phyloP scores from a whole-genome alignment of 139 green algal genomes.

The Coccomyxa sp. region DNA sequence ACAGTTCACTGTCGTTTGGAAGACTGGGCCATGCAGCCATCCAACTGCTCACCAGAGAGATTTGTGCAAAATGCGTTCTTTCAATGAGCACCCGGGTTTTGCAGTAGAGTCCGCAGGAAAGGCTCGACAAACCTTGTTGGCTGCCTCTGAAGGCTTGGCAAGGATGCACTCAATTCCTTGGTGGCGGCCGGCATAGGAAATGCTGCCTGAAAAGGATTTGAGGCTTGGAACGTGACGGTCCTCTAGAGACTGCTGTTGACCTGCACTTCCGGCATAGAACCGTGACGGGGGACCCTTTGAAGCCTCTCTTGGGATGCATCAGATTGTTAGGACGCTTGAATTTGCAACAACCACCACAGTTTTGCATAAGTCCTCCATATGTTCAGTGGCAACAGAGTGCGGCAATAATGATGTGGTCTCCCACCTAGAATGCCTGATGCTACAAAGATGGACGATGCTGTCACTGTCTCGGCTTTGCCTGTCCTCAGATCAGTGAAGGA shows the following conservation, averaged over 20 bases:
- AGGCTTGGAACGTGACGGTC: neutral
- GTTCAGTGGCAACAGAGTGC: neutral
- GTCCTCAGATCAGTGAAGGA: neutral
- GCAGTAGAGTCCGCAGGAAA: neutral
- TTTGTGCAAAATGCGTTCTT: neutral
- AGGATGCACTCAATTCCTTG: neutral
- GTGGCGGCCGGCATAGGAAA: neutral
- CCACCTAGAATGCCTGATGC: constrained; percentile 1
- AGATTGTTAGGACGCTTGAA: neutral
- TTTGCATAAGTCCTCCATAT: neutral
- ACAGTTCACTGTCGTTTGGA: neutral
- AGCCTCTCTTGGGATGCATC: neutral
- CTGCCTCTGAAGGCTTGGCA: neutral
- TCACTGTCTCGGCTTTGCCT: neutral
- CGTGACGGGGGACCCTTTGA: neutral
- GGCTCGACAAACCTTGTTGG: neutral
- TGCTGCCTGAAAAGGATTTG: neutral
- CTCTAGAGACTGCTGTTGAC: neutral
- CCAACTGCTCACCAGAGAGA: neutral
- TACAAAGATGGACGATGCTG: neutral
- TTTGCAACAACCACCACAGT: neutral
- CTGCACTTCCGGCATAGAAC: neutral
- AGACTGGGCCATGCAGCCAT: neutral
- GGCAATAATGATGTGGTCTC: neutral
- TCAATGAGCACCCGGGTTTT: neutral